Evolutionary conservation across 345 rosid species (phyloP).

Genomic region (Camelina hispida): DNA sequence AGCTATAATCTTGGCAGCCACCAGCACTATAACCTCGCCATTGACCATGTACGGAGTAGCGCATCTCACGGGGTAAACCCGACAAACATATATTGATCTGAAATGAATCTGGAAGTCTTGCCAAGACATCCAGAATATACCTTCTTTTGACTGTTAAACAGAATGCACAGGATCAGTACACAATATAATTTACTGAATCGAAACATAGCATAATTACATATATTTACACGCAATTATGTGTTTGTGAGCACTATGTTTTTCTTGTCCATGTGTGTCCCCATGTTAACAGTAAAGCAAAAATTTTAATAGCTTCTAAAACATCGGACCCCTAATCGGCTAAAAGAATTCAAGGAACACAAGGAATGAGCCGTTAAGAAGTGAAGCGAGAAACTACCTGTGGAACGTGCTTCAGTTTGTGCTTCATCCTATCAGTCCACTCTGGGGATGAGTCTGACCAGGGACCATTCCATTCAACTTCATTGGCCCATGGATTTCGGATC

Average conservation of each 20-base stretch:
- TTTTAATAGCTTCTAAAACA: not conserved
- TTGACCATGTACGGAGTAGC: constrained; percentile 92
- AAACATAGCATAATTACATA: not conserved
- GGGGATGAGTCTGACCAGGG: constrained; percentile 98
- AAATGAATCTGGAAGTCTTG: constrained; percentile 99
- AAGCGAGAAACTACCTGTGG: constrained; percentile 66
- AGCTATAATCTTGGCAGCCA: constrained; percentile 98
- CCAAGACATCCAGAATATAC: constrained; percentile 99
- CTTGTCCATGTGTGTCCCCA: not conserved
- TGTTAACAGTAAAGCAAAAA: constrained; percentile 9
- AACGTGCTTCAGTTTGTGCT: constrained; percentile 91
- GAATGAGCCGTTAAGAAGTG: constrained; percentile 9
- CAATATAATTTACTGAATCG: constrained; percentile 1
- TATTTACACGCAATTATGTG: constrained; percentile 1
- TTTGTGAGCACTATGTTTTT: constrained; percentile 1
- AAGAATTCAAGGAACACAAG: constrained; percentile 6
- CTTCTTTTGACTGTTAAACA: constrained; percentile 88
- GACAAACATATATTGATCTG: constrained; percentile 97
- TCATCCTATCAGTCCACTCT: constrained; percentile 98
- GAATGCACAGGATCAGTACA: constrained; percentile 33
- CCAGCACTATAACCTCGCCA: constrained; percentile 99
- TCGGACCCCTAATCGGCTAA: not conserved
- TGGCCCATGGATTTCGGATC: constrained; percentile 99
- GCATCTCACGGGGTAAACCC: constrained; percentile 97
- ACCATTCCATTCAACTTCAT: constrained; percentile 99